phyloP scores from a whole-genome alignment of 192 early-diverging fungal species.

The Geranomyces michiganensis region DNA sequence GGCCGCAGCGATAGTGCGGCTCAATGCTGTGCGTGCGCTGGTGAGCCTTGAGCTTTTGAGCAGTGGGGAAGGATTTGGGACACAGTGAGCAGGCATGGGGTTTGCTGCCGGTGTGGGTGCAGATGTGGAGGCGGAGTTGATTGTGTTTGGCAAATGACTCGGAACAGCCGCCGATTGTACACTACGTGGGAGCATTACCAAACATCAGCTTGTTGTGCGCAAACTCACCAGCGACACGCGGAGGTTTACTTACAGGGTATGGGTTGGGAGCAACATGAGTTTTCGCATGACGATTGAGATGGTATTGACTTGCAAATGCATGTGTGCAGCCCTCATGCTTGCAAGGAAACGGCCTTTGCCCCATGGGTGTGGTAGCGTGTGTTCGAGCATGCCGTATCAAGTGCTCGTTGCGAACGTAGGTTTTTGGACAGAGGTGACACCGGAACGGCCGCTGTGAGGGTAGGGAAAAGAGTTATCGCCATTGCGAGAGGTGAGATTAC shows the following conservation, averaged over 20 bases:
- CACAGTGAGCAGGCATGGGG: constrained; percentile 15
- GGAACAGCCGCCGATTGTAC: constrained; percentile 15
- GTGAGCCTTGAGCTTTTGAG: constrained; percentile 27
- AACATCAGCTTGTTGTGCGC: neutral
- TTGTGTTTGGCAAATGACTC: constrained; percentile 31
- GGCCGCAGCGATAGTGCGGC: constrained; percentile 11
- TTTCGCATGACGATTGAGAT: constrained; percentile 26
- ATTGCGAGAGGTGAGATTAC: neutral
- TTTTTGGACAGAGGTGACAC: constrained; percentile 22
- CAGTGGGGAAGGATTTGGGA: constrained; percentile 11
- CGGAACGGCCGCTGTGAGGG: constrained; percentile 19
- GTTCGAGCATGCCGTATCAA: constrained; percentile 18
- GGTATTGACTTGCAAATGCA: constrained; percentile 26
- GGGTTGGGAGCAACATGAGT: constrained; percentile 17
- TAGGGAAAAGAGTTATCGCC: neutral
- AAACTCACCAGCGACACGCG: no score
- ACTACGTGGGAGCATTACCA: constrained; percentile 13
- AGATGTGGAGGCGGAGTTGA: constrained; percentile 23
- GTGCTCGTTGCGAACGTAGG: constrained; percentile 23
- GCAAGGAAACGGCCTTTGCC: constrained; percentile 23
- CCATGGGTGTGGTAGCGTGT: constrained; percentile 11
- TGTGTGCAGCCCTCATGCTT: constrained; percentile 4
- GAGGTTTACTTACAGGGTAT: constrained; percentile 14
- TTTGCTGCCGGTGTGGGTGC: constrained; percentile 21
- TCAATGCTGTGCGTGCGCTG: constrained; percentile 8